Base-by-base conservation (phyloP, 805 yeast genomes). In the Yarrowia deformans region DNA sequence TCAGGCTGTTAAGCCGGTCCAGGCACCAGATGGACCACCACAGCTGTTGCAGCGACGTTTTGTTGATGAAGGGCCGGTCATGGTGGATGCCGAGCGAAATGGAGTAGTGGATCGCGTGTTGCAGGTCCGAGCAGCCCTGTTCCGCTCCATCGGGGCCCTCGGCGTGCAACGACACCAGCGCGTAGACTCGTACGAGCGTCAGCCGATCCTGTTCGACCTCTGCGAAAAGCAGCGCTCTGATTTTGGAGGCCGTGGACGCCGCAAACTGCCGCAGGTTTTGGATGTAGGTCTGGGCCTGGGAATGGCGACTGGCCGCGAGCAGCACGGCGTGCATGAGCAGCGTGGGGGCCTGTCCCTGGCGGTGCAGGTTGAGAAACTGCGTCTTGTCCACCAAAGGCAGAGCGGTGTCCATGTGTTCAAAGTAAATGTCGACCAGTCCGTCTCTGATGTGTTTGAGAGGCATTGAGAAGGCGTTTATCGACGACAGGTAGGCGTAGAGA, bases 1-100 rank as follows among this genome's bases (percentile, higher is more conserved):
- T 79, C 67, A 80, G 73, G 7, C 82, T 77, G 45, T 78, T 79
- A 63, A 80, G 77, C 45, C 83, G 70, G 70, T 80, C 83, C 71
- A 80, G 73, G 49, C 82, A 76, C 75, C 81, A 79, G 18, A 80
- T 66, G 50, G 79, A 72, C 83, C 83, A 81, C 81, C 82, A 80
- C 8, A 78, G 71, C 39, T 73, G 74, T 16, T 74, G 71, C 45
- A 78, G 72, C 29, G 75, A 74, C 16, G 72, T 72, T 55, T 75
- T 75, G 52, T 76, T 79, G 10, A 77, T 76, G 71, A 77, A 77
- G 1, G 78, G 76, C 9, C 78, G 69, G 42, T 80, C 79, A 63
- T 80, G 83, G 50, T 81, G 83, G 34, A 81, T 73, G 7, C 83
- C 82, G 14, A 81, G 74, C 4, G 81, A 76, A 39, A 76, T 76